Evolutionary conservation across 176 grass and related monocot genomes (phyloP), one percentile per base, ranked within the genome.

Genomic region (Panicum miliaceum): DNA sequence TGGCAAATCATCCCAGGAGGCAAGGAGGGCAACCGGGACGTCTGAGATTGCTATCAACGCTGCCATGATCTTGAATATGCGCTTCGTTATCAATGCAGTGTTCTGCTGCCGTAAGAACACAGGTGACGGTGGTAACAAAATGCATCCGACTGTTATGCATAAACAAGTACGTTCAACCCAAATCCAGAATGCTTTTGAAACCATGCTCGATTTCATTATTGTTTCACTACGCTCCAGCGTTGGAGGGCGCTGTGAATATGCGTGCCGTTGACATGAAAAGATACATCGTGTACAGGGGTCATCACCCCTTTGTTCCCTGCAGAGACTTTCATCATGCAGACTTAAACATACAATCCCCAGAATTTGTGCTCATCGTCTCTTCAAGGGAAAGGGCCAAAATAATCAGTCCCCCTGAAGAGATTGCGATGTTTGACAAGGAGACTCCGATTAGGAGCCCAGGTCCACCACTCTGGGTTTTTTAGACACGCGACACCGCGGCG

Each of bases 391-490:
- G 9, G 81, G 48, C 45, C 45, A 82, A 90, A 90, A 82, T 32
- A 86, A 48, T 27, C n/a, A 71, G 26, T 29, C 64, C 41, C 19
- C 56, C 22, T 34, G 57, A 90, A 65, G 78, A 59, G 48, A 54
- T 5, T 42, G 23, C 13, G 19, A 12, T 47, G 12, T 42, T 7
- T 7, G 41, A 6, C 45, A 36, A 22, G 46, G 16, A 3, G 71
- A n/a, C 38, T 40, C 61, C 25, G 47, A n/a, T 61, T 25, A 57
- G 20, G 29, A 18, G 22, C 20, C 40, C 42, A 84, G 3, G 54
- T 79, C 86, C 34, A 63, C 75, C 77, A 95, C 89, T 85, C 83
- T 90, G 23, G 82, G 88, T 68, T 72, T 92, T 68, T 72, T 92
- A 0, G 80, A 82, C 29, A 82, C 15, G 0, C 60, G 60, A 41